Evolutionary conservation across 1,139 yeast genomes (phyloP).

Genomic region (Nakaseomyces sp.): DNA sequence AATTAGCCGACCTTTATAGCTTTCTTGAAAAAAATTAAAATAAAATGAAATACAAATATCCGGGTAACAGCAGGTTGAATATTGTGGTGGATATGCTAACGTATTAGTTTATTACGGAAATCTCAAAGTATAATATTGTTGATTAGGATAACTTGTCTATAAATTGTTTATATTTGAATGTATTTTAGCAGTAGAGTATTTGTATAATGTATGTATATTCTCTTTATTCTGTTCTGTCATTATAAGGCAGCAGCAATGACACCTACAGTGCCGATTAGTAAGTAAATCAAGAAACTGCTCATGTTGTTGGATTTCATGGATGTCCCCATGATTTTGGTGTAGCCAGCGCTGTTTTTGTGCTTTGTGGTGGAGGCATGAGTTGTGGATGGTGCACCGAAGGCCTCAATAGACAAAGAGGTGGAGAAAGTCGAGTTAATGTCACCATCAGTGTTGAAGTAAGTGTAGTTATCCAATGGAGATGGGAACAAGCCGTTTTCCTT

Average conservation of each 20-base stretch:
- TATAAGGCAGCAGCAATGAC: background rate
- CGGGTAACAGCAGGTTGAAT: no score
- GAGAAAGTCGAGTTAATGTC: conserved; percentile 13
- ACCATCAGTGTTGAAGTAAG: conserved; percentile 28
- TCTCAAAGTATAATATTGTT: no score
- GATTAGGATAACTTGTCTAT: no score
- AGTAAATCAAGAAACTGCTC: background rate
- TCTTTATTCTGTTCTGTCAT: background rate
- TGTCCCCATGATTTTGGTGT: background rate
- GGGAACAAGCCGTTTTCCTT: conserved; percentile 48
- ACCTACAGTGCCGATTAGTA: background rate
- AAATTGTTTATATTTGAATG: no score
- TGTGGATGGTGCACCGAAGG: conserved; percentile 11
- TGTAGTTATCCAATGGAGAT: conserved; percentile 41
- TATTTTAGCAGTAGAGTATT: no score
- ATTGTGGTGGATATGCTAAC: no score
- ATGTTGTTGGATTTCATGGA: background rate
- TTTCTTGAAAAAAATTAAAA: no score
- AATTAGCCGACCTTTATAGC: no score
- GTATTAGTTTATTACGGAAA: no score
- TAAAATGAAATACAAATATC: no score
- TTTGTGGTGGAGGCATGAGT: conserved; percentile 3
- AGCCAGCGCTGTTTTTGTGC: conserved; percentile 2
- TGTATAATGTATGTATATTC: background rate
- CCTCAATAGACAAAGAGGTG: conserved; percentile 15